Base-by-base conservation (phyloP, 257 asterid species). In the Solanum bukasovii region DNA sequence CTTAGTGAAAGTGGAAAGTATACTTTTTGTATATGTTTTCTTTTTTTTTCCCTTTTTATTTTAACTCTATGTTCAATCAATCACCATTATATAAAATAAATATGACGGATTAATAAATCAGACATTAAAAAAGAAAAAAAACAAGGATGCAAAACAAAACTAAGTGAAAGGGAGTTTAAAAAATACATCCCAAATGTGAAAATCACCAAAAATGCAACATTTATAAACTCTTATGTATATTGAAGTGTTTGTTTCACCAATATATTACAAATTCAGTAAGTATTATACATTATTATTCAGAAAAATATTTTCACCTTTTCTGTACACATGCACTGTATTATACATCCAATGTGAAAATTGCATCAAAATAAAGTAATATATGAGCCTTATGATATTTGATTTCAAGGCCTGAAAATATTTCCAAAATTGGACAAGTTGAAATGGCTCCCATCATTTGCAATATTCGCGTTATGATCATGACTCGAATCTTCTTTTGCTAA, bases 391-490 rank as follows among this genome's bases (percentile, higher is more conserved):
- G 40, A 71, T 34, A 16, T 71, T 81, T 29, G 38, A 79, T 9
- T 6, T 92, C 92, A 94, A 71, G 93, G 84, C 92, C 94, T 87
- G 91, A 93, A 92, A 91, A 94, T 84, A 89, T 92, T 86, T 44
- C 87, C 94, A 89, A 88, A 91, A 87, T 89, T 92, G 42, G 93
- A 89, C 63, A 89, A 84, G 46, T 89, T 49, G 87, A 93, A 90
- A 44, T 88, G 90, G 89, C 89, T 84, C 77, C 79, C 84, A 25
- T 85, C 86, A 65, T 63, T 72, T 23, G 38, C 91, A 34, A 33
- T 73, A 83, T 61, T 88, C 87, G 84, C 35, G 31, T 3, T 31
- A 31, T 25, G 79, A 38, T 68, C 74, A 68, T 83, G 11, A 20
- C n/a, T 89, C 40, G 89, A 75, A 84, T 83, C 89, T n/a, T 83